Conservation (phyloP, 257 asterid genomes). For the Nicotiana undulata region DNA sequence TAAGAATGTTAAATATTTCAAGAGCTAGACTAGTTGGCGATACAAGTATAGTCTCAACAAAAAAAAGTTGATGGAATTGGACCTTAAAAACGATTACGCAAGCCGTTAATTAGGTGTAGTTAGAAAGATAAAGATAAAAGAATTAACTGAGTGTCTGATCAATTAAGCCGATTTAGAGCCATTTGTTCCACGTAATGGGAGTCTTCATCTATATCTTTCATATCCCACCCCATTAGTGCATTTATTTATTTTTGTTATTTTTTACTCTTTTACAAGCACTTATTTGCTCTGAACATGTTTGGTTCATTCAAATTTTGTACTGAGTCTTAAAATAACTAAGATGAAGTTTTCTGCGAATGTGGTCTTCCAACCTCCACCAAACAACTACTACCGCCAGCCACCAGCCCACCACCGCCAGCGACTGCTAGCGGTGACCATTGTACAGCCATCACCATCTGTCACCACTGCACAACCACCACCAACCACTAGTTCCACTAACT, state of each 20-base stretch:
- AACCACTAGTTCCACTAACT: not conserved
- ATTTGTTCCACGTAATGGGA: not conserved
- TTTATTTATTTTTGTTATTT: not conserved
- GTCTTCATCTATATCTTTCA: not conserved
- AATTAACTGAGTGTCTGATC: not conserved
- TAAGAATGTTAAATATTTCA: not conserved
- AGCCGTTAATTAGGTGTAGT: not conserved
- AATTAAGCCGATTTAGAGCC: not conserved
- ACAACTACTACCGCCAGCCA: not conserved
- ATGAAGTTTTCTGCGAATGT: too few relatives aligned
- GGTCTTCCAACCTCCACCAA: not conserved
- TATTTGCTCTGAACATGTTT: not conserved
- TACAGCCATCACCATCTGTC: not conserved
- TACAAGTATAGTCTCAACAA: not conserved
- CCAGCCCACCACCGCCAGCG: not conserved
- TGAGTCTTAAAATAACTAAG: too few relatives aligned
- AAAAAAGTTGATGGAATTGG: not conserved
- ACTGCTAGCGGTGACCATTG: not conserved
- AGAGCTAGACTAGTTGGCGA: not conserved
- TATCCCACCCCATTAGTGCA: not conserved
- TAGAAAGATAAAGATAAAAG: not conserved
- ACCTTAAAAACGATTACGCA: not conserved
- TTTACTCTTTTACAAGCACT: not conserved
- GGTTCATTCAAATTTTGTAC: too few relatives aligned
- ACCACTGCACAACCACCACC: not conserved